Percentiles rank a stretch among this genome's conserved stretches.
Conservation (phyloP, 2,329 filamentous ascomycete genomes). For the Pseudocercospora eumusae region DNA sequence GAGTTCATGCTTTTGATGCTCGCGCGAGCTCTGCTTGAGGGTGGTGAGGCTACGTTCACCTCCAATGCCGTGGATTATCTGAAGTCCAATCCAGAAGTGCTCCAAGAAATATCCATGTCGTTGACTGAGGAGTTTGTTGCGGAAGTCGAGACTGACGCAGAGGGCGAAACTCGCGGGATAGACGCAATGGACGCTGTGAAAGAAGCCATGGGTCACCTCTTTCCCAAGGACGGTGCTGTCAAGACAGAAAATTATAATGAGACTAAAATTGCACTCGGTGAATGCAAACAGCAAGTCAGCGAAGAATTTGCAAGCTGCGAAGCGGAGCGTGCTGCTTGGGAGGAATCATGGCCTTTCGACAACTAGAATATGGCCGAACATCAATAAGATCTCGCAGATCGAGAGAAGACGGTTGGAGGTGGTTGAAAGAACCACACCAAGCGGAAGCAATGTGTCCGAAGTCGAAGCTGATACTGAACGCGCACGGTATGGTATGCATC, state of each 20-base stretch:
- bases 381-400: too few species aligned
- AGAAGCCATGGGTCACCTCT: too few species aligned
- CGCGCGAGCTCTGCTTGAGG: constrained; percentile 22
- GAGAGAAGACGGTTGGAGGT: too few species aligned
- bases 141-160: too few species aligned
- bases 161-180: too few species aligned
- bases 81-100: constrained; percentile 2
- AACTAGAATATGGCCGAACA: too few species aligned
- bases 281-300: constrained; percentile 22
- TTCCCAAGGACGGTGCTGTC: background rate
- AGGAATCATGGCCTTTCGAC: too few species aligned
- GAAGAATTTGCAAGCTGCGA: constrained; percentile 13
- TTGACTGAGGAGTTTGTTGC: too few species aligned
- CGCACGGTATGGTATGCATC: constrained; percentile 11
- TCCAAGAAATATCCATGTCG: background rate
- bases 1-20: background rate
- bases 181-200: too few species aligned
- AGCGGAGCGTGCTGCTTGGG: constrained; percentile 19
- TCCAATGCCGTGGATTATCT: constrained; percentile 13
- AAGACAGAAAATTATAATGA: constrained; percentile 9
- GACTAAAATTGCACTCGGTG: constrained; percentile 7
- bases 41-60: background rate
- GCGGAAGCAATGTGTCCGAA: too few species aligned
- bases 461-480: background rate
- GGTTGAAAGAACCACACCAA: too few species aligned